Evolutionary conservation across 768 basidiomycete species (phyloP), one percentile per base, ranked within the genome.

Genomic region (Rossbeevera mucosa): DNA sequence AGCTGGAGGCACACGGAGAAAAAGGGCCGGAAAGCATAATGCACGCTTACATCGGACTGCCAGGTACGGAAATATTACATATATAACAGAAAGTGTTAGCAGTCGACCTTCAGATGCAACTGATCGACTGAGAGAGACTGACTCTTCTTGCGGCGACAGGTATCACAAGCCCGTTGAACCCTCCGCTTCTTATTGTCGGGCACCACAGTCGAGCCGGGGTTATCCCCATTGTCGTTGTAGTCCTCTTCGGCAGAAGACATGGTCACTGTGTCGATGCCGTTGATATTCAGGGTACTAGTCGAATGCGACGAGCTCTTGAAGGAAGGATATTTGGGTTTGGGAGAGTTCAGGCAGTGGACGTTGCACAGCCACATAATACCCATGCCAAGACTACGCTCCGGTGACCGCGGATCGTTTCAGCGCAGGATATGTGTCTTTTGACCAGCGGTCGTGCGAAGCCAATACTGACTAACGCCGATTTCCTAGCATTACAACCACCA

Each of bases 131-230:
- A 40, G 20, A 38, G 11, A 14, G 26, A 69, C 80, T 56, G 52
- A 85, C 88, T 83, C 72, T 94, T 94, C 76, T 91, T 92, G 52
- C 88, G 75, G 31, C 91, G 75, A 64, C 91, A 93, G 0, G 83
- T 78, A 62, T 92, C 90, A 63, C 91, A 93, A 7, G 89, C 89
- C 25, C 89, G 71, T 67, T 88, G 86, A 26, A 90, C 78, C 55
- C 82, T 76, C 33, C 88, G 71, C 65, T 87, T 88, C 74, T 91
- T 90, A 18, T 68, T 66, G 18, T 71, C 72, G 4, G 72, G 74
- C 5, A 60, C 2, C 47, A 54, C 16, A 44, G 63, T 59, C 11
- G 62, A 57, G 36, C 31, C 36, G 59, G 48, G 42, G 54, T 59
- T 0, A 38, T 38, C 9, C n/a, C 36, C 36, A 18, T 81, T 79